Percentiles rank a stretch among this genome's conserved stretches.
Evolutionary conservation across 169 alveolate genomes (phyloP).

Genomic region (Cyclospora cayetanensis): DNA sequence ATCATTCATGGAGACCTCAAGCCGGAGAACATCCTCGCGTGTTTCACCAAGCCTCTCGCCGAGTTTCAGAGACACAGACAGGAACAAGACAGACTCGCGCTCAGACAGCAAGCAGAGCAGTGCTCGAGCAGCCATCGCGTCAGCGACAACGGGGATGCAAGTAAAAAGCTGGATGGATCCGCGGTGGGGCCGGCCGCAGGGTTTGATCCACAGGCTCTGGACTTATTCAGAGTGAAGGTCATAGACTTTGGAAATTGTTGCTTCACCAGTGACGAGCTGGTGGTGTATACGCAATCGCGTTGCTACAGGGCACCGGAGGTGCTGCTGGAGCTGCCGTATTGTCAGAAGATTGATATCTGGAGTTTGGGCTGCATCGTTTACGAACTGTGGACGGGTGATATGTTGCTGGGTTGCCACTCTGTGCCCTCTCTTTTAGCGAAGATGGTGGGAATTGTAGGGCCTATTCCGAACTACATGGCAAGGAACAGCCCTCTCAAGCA

Average conservation of each 20-base stretch:
- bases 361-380: slow-evolving; percentile 97
- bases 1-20: slow-evolving; percentile 95
- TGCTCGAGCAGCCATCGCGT: neutral
- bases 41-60: slow-evolving; percentile 65
- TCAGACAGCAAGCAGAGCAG: neutral
- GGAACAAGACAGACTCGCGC: neutral
- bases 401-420: slow-evolving; percentile 89
- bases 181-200: neutral
- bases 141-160: neutral
- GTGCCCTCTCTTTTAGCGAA: slow-evolving; percentile 88
- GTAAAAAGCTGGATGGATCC: neutral
- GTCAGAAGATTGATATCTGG: slow-evolving; percentile 98
- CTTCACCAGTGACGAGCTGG: slow-evolving; percentile 92
- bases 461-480: slow-evolving; percentile 91
- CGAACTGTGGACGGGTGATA: slow-evolving; percentile 92
- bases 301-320: slow-evolving; percentile 99
- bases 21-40: slow-evolving; percentile 94
- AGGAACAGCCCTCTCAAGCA: slow-evolving; percentile 87
- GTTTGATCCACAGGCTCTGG: neutral
- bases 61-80: neutral
- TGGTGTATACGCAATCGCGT: slow-evolving; percentile 96
- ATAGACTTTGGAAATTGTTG: slow-evolving; percentile 97
- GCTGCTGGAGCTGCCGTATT: slow-evolving; percentile 97
- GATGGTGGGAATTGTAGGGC: slow-evolving; percentile 88
- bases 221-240: slow-evolving; percentile 87